Percentiles rank a stretch among this genome's conserved stretches.
phyloP scores from a whole-genome alignment of 306 rosid species.

The Malus asiatica region DNA sequence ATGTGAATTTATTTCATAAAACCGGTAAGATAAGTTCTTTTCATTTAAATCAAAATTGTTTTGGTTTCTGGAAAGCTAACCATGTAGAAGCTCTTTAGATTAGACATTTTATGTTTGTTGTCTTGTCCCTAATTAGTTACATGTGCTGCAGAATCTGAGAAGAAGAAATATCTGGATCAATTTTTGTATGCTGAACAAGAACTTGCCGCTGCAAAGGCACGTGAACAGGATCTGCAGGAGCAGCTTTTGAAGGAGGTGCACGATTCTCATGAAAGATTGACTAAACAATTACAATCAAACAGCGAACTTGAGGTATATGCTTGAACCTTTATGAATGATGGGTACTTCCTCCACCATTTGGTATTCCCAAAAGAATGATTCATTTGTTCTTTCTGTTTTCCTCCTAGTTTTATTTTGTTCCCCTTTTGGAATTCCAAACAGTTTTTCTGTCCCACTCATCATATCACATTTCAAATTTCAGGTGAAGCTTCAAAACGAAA shows the following conservation, averaged over 20 bases:
- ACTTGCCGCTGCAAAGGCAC: constrained; percentile 84
- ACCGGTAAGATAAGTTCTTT: neutral
- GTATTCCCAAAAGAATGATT: neutral
- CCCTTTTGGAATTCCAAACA: neutral
- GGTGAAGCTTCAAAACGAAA: constrained; percentile 73
- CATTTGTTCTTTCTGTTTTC: neutral
- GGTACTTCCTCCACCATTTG: constrained; percentile 1
- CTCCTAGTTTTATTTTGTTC: neutral
- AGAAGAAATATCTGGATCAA: constrained; percentile 61
- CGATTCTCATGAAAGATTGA: constrained; percentile 57
- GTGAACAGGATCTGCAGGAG: constrained; percentile 65
- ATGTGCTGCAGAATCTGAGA: constrained; percentile 53
- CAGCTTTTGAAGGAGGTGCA: constrained; percentile 66
- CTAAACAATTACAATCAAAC: constrained; percentile 47
- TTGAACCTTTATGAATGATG: neutral
- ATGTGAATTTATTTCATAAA: neutral
- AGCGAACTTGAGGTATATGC: constrained; percentile 53
- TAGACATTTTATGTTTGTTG: neutral
- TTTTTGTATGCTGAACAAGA: constrained; percentile 59
- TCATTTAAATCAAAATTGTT: neutral
- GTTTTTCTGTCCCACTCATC: neutral
- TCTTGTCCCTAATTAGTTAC: constrained; percentile 4
- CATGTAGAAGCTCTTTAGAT: neutral
- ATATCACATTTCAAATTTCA: constrained; percentile 22
- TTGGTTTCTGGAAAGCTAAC: neutral